Percentiles rank a stretch among this genome's conserved stretches.
These are phyloP conservation scores for Phanerochaete sordida DNA, from an alignment of 768 basidiomycete genomes.

Conservation along the genomic window DNA sequence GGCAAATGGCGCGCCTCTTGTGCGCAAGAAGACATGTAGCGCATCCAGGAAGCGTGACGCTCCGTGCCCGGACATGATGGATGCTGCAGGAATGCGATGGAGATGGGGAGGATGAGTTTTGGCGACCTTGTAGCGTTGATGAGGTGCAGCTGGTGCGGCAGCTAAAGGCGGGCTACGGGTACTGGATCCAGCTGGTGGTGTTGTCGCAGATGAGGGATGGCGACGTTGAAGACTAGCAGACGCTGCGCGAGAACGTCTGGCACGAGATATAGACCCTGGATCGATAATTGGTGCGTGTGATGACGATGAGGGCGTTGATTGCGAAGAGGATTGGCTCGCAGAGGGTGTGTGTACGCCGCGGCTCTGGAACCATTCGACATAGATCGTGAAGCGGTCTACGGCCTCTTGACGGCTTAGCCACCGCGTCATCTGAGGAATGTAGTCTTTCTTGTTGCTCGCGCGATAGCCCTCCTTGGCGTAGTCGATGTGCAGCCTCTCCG, in stretches of 20 bases:
- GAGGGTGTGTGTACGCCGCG: not conserved
- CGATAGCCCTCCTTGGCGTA: slow-evolving; percentile 28
- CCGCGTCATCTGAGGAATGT: slow-evolving; percentile 28
- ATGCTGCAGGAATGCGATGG: not conserved
- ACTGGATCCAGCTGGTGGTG: too few relatives aligned
- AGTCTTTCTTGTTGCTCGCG: slow-evolving; percentile 27
- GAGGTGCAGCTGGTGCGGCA: not conserved
- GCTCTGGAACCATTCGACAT: not conserved
- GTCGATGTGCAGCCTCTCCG: slow-evolving; percentile 31
- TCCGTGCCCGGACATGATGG: not conserved
- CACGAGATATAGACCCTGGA: too few relatives aligned
- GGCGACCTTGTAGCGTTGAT: not conserved
- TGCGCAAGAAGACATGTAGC: too few relatives aligned
- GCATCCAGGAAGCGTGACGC: too few relatives aligned
- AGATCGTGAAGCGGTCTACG: slow-evolving; percentile 10
- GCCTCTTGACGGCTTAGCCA: slow-evolving; percentile 26
- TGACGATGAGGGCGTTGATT: too few relatives aligned
- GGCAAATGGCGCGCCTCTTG: too few relatives aligned
- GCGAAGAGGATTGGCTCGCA: too few relatives aligned
- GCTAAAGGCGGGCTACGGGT: too few relatives aligned
- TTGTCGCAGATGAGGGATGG: too few relatives aligned
- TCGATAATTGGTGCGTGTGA: too few relatives aligned
- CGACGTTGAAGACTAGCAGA: not conserved
- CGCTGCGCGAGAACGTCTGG: not conserved
- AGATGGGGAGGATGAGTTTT: not conserved